Conservation (phyloP, 768 basidiomycete genomes). For the Mycena polygramma region DNA sequence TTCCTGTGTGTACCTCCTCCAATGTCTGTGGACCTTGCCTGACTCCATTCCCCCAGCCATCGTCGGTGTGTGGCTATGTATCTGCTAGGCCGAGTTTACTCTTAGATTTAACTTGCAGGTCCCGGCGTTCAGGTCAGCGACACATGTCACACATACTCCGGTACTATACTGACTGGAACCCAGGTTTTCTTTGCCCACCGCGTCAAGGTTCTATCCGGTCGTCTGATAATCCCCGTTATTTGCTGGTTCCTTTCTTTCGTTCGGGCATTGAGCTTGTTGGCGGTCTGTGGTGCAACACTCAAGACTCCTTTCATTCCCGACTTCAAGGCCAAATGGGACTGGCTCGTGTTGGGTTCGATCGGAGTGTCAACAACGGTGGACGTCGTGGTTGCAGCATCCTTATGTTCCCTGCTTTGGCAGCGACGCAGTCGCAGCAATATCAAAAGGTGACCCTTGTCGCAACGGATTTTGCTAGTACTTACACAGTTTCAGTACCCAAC, state of each 20-base stretch:
- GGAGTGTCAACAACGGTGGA: constrained; percentile 18
- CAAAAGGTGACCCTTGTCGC: not conserved
- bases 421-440: constrained; percentile 7
- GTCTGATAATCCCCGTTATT: not conserved
- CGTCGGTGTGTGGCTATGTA: constrained; percentile 6
- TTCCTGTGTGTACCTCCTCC: not conserved
- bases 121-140: constrained; percentile 18
- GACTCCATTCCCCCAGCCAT: not conserved
- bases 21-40: not conserved
- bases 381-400: constrained; percentile 3
- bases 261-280: constrained; percentile 5
- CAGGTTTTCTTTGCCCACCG: constrained; percentile 24
- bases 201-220: constrained; percentile 5
- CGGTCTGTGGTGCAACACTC: constrained; percentile 14
- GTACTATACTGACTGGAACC: not conserved
- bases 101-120: not conserved
- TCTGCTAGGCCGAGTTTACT: too few relatives aligned
- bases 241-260: constrained; percentile 5
- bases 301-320: constrained; percentile 19
- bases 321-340: constrained; percentile 20
- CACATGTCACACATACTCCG: not conserved
- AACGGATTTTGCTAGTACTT: not conserved
- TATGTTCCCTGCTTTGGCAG: constrained; percentile 19
- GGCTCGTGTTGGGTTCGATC: constrained; percentile 13
- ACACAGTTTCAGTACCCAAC: constrained; percentile 2